Percentiles rank a stretch among this genome's conserved stretches.
Evolutionary conservation across 2,329 filamentous ascomycete species (phyloP).

Genomic region (Venturia asperata): DNA sequence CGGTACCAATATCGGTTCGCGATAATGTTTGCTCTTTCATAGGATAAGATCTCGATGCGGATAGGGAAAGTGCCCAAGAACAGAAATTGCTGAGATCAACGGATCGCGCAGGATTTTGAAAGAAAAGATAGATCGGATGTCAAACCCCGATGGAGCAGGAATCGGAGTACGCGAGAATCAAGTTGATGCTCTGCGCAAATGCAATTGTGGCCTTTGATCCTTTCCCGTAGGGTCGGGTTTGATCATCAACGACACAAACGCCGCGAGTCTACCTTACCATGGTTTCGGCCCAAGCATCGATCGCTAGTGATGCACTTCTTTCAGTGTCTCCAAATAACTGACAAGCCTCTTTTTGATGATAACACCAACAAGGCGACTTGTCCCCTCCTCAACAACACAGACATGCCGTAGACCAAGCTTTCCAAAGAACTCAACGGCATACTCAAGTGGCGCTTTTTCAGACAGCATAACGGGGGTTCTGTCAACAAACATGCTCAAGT

Average conservation of each 20-base stretch:
- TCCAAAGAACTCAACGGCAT: conserved; percentile 53
- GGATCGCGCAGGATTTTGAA: not conserved
- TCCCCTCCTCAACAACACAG: conserved; percentile 47
- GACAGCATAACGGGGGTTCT: conserved; percentile 46
- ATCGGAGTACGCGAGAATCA: not conserved
- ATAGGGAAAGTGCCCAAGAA: not conserved
- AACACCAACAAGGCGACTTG: conserved; percentile 44
- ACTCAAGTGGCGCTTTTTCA: conserved; percentile 49
- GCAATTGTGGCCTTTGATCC: not conserved
- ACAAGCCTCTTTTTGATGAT: conserved; percentile 54
- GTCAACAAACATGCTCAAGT: conserved; percentile 47
- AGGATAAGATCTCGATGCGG: not conserved
- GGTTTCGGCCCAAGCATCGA: not conserved
- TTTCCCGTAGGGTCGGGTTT: not conserved
- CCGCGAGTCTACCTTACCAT: not conserved
- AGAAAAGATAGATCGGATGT: not conserved
- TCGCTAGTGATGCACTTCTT: conserved; percentile 11
- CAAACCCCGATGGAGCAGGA: not conserved
- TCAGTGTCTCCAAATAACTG: conserved; percentile 23
- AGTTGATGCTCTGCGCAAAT: not conserved
- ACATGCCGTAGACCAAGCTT: conserved; percentile 50
- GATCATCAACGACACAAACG: not conserved
- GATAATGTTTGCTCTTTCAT: not conserved
- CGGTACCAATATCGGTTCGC: not conserved
- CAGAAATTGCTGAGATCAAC: not conserved